A percentile compares a stretch with the other conserved stretches of the same genome.
These are phyloP conservation scores for Fusarium fujikuroi DNA, from an alignment of 2,329 filamentous ascomycete genomes.

Conservation along the genomic window DNA sequence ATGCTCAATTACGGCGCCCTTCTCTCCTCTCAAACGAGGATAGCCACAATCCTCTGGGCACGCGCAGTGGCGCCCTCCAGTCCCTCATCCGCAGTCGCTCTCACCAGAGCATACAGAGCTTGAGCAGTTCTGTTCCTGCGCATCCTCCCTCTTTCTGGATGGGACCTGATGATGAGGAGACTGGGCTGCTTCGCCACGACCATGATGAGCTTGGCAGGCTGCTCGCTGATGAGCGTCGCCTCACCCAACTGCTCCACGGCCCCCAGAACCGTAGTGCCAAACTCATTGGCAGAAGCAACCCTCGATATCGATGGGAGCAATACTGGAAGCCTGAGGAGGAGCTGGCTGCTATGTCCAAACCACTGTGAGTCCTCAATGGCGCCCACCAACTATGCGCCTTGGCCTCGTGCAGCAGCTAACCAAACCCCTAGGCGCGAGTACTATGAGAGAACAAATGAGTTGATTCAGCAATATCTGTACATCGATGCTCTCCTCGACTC, in stretches of 20 bases:
- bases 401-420: conserved; percentile 4
- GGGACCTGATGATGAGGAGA: conserved; percentile 49
- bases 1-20: conserved; percentile 44
- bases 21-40: conserved; percentile 50
- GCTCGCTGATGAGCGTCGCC: conserved; percentile 66
- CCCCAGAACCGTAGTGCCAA: conserved; percentile 84
- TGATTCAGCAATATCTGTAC: conserved; percentile 92
- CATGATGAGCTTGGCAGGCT: conserved; percentile 59
- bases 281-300: conserved; percentile 89
- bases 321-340: conserved; percentile 88
- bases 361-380: conserved; percentile 61
- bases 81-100: conserved; percentile 55
- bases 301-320: conserved; percentile 83
- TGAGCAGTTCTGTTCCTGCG: conserved; percentile 41
- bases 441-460: conserved; percentile 88
- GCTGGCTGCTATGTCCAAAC: conserved; percentile 75
- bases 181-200: conserved; percentile 43
- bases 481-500: conserved; percentile 93
- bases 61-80: conserved; percentile 52
- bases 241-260: conserved; percentile 69
- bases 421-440: conserved; percentile 71
- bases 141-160: conserved; percentile 41
- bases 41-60: conserved; percentile 48
- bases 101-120: conserved; percentile 47
- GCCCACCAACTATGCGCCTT: neutral